Base-by-base conservation (phyloP, 306 rosid species). In the Spatholobus suberectus region DNA sequence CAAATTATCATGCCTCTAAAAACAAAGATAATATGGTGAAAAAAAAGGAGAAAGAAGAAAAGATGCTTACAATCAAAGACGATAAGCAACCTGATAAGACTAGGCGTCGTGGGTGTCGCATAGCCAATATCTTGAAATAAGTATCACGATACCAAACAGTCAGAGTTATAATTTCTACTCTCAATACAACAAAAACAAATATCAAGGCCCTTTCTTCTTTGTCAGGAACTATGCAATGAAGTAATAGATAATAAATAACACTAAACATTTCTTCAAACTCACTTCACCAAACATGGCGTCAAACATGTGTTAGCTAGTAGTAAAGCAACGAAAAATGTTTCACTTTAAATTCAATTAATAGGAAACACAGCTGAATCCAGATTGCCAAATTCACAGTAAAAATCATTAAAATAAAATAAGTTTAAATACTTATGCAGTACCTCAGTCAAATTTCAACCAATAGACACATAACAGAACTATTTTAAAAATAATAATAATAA, bases 51-150 rank as follows among this genome's bases (percentile, higher is more conserved):
- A 69, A 40, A 21, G 9, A 51, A 79, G 41, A 49, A 73, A 15
- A 66, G 23, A 51, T 15, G 49, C 98, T 92, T 87, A 96, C 99
- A 87, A 88, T 90, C 89, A 96, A 87, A 90, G 98, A 85, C 21
- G 90, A 49, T 9, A 96, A 87, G 90, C 97, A 96, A 51, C 99
- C 99, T 0, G 89, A 59, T 88, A 96, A 88, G 52, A 96, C 99
- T 55, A 92, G 91, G 78, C 95, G 89, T 65, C 99, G 88, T 0
- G 99, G 98, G 77, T 96, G 85, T 74, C 99, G 93, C 99, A 96
- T 96, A 26, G 99, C 99, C 78, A 96, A 85, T 71, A 94, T 91
- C 99, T 96, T 82, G 43, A 87, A 63, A 79, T 0, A 89, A 77
- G 35, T 46, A 87, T 82, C 82, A 82, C 14, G 34, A 40, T 52